Evolutionary conservation across 2,329 filamentous ascomycete genomes (phyloP).

Genomic region (Talaromyces sp.): DNA sequence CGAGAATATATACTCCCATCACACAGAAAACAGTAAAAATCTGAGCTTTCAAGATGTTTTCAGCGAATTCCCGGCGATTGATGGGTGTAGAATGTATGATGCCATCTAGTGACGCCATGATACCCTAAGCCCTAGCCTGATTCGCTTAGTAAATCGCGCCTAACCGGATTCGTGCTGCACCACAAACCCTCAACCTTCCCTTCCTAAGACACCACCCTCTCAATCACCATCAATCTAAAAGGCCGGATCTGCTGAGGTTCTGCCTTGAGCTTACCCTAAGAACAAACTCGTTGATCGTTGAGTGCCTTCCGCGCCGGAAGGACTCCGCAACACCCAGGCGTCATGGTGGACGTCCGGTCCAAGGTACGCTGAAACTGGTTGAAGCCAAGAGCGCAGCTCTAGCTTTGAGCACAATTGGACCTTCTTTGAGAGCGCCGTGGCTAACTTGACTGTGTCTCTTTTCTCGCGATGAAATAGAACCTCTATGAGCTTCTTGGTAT

Average conservation of each 20-base stretch:
- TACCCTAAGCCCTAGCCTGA: slow-evolving; percentile 47
- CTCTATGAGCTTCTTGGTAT: slow-evolving; percentile 98
- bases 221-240: slow-evolving; percentile 32
- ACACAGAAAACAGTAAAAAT: not conserved
- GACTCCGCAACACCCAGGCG: slow-evolving; percentile 50
- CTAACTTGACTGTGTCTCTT: slow-evolving; percentile 22
- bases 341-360: slow-evolving; percentile 57
- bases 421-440: slow-evolving; percentile 16
- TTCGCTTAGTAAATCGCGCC: slow-evolving; percentile 44
- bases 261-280: slow-evolving; percentile 35
- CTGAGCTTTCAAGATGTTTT: not conserved
- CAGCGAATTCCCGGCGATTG: not conserved
- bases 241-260: slow-evolving; percentile 36
- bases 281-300: slow-evolving; percentile 48
- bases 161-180: slow-evolving; percentile 39
- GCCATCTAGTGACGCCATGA: slow-evolving; percentile 37
- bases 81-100: slow-evolving; percentile 7
- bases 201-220: slow-evolving; percentile 25
- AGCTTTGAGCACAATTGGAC: slow-evolving; percentile 10
- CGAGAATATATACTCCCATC: not conserved
- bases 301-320: slow-evolving; percentile 53
- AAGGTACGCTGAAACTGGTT: slow-evolving; percentile 46
- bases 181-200: slow-evolving; percentile 39
- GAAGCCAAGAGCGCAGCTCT: slow-evolving; percentile 4
- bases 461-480: slow-evolving; percentile 65